Conservation (phyloP, 2,329 filamentous ascomycete species). For the Aulographum hederae region DNA sequence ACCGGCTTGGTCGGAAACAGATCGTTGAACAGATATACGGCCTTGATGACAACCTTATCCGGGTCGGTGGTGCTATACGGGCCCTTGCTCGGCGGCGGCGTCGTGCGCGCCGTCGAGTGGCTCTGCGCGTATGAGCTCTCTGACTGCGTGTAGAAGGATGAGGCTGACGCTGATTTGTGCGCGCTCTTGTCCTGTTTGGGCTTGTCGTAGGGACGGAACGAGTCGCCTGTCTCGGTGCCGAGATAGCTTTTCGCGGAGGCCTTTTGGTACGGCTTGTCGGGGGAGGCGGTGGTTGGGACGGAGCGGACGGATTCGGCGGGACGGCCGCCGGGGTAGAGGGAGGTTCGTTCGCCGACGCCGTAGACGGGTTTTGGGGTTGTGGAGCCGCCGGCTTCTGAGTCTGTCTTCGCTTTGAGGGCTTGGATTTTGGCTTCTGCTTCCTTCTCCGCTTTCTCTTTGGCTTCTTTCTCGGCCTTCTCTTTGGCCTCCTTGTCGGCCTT, state of each 20-base stretch:
- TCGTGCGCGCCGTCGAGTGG: slow-evolving; percentile 66
- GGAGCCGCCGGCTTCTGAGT: slow-evolving; percentile 5
- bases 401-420: slow-evolving; percentile 6
- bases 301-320: slow-evolving; percentile 20
- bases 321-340: slow-evolving; percentile 38
- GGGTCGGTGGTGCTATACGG: slow-evolving; percentile 80
- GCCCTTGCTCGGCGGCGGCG: slow-evolving; percentile 57
- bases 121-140: slow-evolving; percentile 50
- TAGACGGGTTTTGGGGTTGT: slow-evolving; percentile 3
- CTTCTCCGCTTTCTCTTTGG: slow-evolving; percentile 2
- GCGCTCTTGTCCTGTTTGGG: slow-evolving; percentile 32
- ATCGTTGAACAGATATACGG: slow-evolving; percentile 84
- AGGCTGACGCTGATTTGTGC: slow-evolving; percentile 25
- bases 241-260: slow-evolving; percentile 39
- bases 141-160: slow-evolving; percentile 28
- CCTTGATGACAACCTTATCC: slow-evolving; percentile 89
- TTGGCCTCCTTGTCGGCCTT: neutral
- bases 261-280: slow-evolving; percentile 23
- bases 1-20: slow-evolving; percentile 73
- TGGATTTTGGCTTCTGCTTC: slow-evolving; percentile 7
- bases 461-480: slow-evolving; percentile 1
- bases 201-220: slow-evolving; percentile 61
- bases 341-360: slow-evolving; percentile 48
- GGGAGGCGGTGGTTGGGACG: slow-evolving; percentile 18
- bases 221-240: slow-evolving; percentile 49